A percentile compares a stretch with the other conserved stretches of the same genome.
Evolutionary conservation across 2,329 filamentous ascomycete species (phyloP).

Genomic region (Nemania sp.): DNA sequence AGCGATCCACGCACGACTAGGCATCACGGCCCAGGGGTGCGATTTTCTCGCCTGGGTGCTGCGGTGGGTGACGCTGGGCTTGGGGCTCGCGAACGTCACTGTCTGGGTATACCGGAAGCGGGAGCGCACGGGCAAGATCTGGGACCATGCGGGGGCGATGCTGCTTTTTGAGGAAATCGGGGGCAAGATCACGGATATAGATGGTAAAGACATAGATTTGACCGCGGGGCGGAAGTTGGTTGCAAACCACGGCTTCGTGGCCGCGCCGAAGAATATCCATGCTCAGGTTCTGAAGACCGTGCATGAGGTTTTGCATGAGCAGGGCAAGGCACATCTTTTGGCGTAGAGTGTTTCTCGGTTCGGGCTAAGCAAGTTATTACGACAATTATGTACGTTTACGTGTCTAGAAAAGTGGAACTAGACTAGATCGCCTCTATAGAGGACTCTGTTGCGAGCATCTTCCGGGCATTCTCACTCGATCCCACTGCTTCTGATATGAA

Average conservation of each 20-base stretch:
- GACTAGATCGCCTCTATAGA: not conserved
- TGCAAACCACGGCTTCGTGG: conserved; percentile 60
- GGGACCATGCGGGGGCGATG: conserved; percentile 65
- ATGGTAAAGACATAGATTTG: conserved; percentile 55
- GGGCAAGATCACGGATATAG: conserved; percentile 57
- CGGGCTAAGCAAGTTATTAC: too few species aligned
- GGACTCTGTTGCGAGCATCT: too few species aligned
- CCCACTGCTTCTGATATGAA: too few species aligned
- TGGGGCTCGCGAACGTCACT: conserved; percentile 57
- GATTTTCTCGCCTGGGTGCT: conserved; percentile 62
- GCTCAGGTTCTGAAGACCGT: conserved; percentile 46
- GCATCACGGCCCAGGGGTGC: conserved; percentile 49
- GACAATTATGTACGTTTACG: too few species aligned
- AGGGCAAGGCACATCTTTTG: conserved; percentile 41
- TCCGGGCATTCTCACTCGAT: too few species aligned
- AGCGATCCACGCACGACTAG: conserved; percentile 47
- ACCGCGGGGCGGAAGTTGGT: conserved; percentile 52
- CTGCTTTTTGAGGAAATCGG: conserved; percentile 60
- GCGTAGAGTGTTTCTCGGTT: too few species aligned
- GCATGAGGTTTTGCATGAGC: conserved; percentile 40
- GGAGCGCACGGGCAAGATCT: conserved; percentile 56
- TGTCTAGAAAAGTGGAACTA: too few species aligned
- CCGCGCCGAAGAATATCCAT: conserved; percentile 52
- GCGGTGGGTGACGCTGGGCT: conserved; percentile 56
- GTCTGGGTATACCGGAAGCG: conserved; percentile 59